Evolutionary conservation across 441 rosid species (phyloP), one percentile per base, ranked within the genome.

Genomic region (Populus tomentosa): DNA sequence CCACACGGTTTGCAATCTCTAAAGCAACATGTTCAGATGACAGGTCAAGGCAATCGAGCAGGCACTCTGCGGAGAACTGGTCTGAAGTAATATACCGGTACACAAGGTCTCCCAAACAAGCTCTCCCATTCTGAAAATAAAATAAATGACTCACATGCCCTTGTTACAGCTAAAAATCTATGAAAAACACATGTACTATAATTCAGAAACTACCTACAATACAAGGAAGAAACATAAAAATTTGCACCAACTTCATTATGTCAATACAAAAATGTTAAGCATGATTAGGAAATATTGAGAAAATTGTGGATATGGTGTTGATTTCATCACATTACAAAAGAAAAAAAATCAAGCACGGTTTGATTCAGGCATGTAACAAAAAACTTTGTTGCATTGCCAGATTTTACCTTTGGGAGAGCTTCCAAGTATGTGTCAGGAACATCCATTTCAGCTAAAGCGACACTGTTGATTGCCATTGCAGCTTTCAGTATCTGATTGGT

Each of bases 401-500:
- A 70, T 30, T 73, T 21, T 1, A 94, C 99, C 97, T 92, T 90
- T 26, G 99, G 99, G 80, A 94, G 97, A 80, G 98, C 69, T 59
- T 91, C 97, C 63, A 91, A 83, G 81, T 87, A 96, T 2, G 95
- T 87, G 30, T 91, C 90, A 11, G 99, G 99, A 78, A 96, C 87
- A 50, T 91, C 96, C 98, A 96, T 96, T 21, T 94, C 99, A 35
- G 86, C 85, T 72, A 96, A 82, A 40, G 97, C 87, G 75, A 82
- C 82, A 81, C 88, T 87, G 83, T 96, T 96, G 82, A 94, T 96
- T 63, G 99, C 98, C 97, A 96, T 88, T 30, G 94, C 93, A 72
- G 98, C 99, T 86, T 96, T 96, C 0, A 96, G 85, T 80, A 96
- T 94, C 85, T 96, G 99, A 79, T 90, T 94, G 10, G 98, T 87